These are phyloP conservation scores for Hymenotorrendiella dingleyae DNA, from an alignment of 2,329 filamentous ascomycete species.

Conservation along the genomic window DNA sequence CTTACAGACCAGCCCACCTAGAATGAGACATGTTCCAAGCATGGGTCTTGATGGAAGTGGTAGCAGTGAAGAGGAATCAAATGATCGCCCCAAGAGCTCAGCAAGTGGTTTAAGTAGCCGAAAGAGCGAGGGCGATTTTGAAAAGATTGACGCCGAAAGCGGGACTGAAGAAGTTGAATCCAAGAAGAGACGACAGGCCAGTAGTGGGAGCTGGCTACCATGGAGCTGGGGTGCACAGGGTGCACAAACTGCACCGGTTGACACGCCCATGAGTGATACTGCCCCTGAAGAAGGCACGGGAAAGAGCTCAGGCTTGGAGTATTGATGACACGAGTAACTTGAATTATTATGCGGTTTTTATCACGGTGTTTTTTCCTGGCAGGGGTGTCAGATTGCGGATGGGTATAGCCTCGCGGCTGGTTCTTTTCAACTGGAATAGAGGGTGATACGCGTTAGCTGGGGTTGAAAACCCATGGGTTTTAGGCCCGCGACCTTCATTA, in stretches of 20 bases:
- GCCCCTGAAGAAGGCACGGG: slow-evolving; percentile 4
- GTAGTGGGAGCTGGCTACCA: slow-evolving; percentile 41
- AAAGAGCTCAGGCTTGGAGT: slow-evolving; percentile 19
- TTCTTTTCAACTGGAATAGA: too few relatives aligned
- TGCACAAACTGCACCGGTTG: slow-evolving; percentile 8
- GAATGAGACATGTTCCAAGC: slow-evolving; percentile 16
- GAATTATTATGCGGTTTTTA: too few relatives aligned
- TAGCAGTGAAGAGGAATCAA: slow-evolving; percentile 26
- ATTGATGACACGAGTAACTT: too few relatives aligned
- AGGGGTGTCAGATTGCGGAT: too few relatives aligned
- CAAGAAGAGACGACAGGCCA: slow-evolving; percentile 20
- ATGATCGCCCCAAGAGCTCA: slow-evolving; percentile 22
- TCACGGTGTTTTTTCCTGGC: too few relatives aligned
- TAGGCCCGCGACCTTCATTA: too few relatives aligned
- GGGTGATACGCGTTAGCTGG: too few relatives aligned
- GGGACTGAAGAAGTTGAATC: slow-evolving; percentile 46
- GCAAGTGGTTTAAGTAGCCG: slow-evolving; percentile 66
- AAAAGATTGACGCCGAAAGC: slow-evolving; percentile 76
- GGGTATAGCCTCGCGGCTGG: too few relatives aligned
- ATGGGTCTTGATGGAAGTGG: slow-evolving; percentile 28
- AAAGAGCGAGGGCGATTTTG: slow-evolving; percentile 82
- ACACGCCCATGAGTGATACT: slow-evolving; percentile 13
- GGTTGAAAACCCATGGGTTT: too few relatives aligned
- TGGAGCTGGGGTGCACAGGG: slow-evolving; percentile 39
- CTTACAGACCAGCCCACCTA: slow-evolving; percentile 34